These are phyloP conservation scores for Ettlia oleoabundans DNA, from an alignment of 139 green algal species.

Conservation along the genomic window DNA sequence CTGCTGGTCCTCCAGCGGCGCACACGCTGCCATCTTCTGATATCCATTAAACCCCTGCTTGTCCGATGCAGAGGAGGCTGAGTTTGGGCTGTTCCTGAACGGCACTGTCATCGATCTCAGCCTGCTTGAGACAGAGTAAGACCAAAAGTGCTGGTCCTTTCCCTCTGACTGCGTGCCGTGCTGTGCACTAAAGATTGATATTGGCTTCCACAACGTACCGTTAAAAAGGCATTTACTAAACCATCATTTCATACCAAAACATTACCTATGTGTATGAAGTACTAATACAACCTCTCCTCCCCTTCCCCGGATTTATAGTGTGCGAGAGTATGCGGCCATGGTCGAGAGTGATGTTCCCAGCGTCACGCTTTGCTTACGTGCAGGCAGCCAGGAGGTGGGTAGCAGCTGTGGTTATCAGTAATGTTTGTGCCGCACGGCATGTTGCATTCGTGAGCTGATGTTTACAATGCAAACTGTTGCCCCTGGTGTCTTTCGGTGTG, in stretches of 20 bases:
- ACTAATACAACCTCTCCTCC: background rate
- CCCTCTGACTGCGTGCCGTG: too few species aligned
- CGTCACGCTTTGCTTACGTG: background rate
- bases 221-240: too few species aligned
- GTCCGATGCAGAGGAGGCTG: background rate
- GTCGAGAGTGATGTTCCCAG: background rate
- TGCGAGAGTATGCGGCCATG: slow-evolving; percentile 3
- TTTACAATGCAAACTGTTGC: too few species aligned
- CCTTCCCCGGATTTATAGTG: background rate
- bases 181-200: too few species aligned
- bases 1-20: background rate
- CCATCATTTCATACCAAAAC: too few species aligned
- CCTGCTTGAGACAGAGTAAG: slow-evolving; percentile 6
- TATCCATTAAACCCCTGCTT: background rate
- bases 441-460: too few species aligned
- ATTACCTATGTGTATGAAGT: background rate
- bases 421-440: too few species aligned
- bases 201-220: too few species aligned
- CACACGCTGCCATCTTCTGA: background rate
- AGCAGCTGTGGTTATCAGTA: too few species aligned
- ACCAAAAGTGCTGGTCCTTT: too few species aligned
- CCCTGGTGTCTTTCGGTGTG: too few species aligned
- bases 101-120: slow-evolving; percentile 21
- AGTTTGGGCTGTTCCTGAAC: background rate
- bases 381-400: background rate